phyloP scores from a whole-genome alignment of 2,329 filamentous ascomycete genomes.

The Cercospora canescens region DNA sequence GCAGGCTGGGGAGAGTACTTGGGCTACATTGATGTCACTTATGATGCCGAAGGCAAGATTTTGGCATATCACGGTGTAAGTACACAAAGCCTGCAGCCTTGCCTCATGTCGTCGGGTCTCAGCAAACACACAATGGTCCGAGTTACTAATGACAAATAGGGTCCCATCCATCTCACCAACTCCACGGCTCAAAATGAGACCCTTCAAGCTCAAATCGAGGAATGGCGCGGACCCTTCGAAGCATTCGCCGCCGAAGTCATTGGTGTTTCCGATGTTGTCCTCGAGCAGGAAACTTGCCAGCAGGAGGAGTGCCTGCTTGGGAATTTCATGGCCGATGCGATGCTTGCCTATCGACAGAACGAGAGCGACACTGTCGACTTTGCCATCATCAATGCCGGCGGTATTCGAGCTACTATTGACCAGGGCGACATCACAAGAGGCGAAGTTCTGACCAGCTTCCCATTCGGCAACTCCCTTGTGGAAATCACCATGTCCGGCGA shows the following conservation, averaged over 20 bases:
- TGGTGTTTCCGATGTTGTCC: conserved; percentile 54
- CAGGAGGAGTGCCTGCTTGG: conserved; percentile 55
- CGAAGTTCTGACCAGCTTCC: conserved; percentile 64
- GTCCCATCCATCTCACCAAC: conserved; percentile 65
- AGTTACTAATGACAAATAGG: not conserved
- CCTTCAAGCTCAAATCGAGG: conserved; percentile 59
- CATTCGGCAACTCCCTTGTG: conserved; percentile 65
- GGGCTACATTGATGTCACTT: conserved; percentile 67
- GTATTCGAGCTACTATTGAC: conserved; percentile 64
- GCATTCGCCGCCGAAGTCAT: conserved; percentile 59
- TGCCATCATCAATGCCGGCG: conserved; percentile 64
- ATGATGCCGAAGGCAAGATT: conserved; percentile 60
- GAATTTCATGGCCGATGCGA: conserved; percentile 52
- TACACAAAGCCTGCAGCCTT: not conserved
- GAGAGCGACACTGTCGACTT: conserved; percentile 52
- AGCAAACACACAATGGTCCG: not conserved
- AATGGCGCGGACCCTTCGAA: conserved; percentile 63
- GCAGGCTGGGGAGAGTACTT: conserved; percentile 64
- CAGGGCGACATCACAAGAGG: conserved; percentile 62
- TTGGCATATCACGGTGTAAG: conserved; percentile 60
- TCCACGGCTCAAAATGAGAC: conserved; percentile 56
- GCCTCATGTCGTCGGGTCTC: no score
- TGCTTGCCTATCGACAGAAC: conserved; percentile 61
- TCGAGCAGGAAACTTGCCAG: conserved; percentile 62
- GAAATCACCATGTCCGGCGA: conserved; percentile 57